These are phyloP conservation scores for Aspergillus sp. DNA, from an alignment of 2,329 filamentous ascomycete species.

Conservation along the genomic window DNA sequence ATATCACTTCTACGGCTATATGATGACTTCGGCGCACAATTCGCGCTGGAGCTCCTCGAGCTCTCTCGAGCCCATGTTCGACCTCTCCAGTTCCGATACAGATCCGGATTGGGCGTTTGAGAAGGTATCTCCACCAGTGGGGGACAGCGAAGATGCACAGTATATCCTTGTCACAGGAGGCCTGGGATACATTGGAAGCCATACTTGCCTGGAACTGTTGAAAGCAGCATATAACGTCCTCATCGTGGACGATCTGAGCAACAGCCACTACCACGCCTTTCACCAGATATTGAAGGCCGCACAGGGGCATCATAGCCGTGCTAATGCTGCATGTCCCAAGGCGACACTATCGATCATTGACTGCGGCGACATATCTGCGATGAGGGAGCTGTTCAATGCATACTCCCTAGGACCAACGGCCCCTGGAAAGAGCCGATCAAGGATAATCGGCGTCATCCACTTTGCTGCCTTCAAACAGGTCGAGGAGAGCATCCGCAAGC, in stretches of 20 bases:
- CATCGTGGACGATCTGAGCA: slow-evolving; percentile 40
- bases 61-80: not conserved
- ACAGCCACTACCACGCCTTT: slow-evolving; percentile 33
- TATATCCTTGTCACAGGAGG: slow-evolving; percentile 44
- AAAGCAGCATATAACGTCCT: slow-evolving; percentile 40
- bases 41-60: not conserved
- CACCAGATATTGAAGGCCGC: slow-evolving; percentile 31
- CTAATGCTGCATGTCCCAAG: not conserved
- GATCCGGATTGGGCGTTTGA: not conserved
- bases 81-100: not conserved
- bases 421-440: slow-evolving; percentile 32
- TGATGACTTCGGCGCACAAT: not conserved
- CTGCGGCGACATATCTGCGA: slow-evolving; percentile 6
- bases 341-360: slow-evolving; percentile 5
- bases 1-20: not conserved
- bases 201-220: slow-evolving; percentile 39
- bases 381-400: slow-evolving; percentile 30
- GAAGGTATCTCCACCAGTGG: not conserved
- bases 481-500: slow-evolving; percentile 59
- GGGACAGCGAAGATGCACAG: not conserved
- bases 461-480: slow-evolving; percentile 68
- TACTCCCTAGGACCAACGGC: slow-evolving; percentile 41
- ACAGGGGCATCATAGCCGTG: slow-evolving; percentile 33
- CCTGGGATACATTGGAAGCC: slow-evolving; percentile 41
- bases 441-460: slow-evolving; percentile 63